phyloP scores from a whole-genome alignment of 1,284 basidiomycete species.

The Schizopora paradoxa region DNA sequence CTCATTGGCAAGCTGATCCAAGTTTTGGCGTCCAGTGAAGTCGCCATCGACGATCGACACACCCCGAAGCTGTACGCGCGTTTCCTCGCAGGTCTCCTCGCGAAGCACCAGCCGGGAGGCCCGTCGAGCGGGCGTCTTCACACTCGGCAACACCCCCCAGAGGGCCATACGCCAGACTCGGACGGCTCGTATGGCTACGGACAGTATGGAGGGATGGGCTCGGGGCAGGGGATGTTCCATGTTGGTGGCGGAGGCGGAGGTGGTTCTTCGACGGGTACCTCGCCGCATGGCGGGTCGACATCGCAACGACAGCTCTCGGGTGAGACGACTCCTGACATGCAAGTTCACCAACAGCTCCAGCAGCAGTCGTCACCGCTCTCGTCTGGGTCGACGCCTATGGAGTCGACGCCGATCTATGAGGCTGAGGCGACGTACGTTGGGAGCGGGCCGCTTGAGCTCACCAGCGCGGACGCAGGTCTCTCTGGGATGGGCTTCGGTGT shows the following conservation, averaged over 20 bases:
- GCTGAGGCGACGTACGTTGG: slow-evolving; percentile 39
- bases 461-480: slow-evolving; percentile 8
- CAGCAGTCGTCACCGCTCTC: slow-evolving; percentile 11
- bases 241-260: slow-evolving; percentile 10
- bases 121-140: slow-evolving; percentile 28
- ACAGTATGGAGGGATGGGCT: slow-evolving; percentile 28
- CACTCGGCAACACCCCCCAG: slow-evolving; percentile 22
- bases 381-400: slow-evolving; percentile 17
- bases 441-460: slow-evolving; percentile 16
- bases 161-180: slow-evolving; percentile 30
- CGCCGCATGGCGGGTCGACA: slow-evolving; percentile 6
- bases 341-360: slow-evolving; percentile 5
- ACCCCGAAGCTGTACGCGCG: slow-evolving; percentile 77
- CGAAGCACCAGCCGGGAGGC: slow-evolving; percentile 61
- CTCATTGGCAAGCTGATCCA: slow-evolving; percentile 69
- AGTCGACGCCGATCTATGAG: slow-evolving; percentile 36
- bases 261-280: no score
- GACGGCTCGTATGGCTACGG: slow-evolving; percentile 6
- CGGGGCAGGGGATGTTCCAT: slow-evolving; percentile 22
- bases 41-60: slow-evolving; percentile 77
- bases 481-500: slow-evolving; percentile 13
- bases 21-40: slow-evolving; percentile 61
- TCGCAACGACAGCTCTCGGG: slow-evolving; percentile 17
- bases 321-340: slow-evolving; percentile 22
- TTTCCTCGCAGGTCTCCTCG: slow-evolving; percentile 65